phyloP scores from a whole-genome alignment of 2,329 filamentous ascomycete genomes.

The Cladosporium cucumerinum region DNA sequence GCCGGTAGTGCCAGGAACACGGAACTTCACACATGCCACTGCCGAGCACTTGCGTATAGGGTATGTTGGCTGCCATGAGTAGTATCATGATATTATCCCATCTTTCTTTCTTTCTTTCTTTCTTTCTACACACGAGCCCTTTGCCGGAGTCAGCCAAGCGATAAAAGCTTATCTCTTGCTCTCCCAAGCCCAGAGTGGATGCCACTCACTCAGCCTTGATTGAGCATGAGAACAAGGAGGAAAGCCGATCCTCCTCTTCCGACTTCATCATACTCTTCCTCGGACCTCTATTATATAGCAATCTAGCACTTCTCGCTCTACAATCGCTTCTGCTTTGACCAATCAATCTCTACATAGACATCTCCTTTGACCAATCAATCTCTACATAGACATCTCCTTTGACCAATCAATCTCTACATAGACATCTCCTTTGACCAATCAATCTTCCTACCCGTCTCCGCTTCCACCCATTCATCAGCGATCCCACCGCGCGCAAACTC shows the following conservation, averaged over 20 bases:
- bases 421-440: too few relatives aligned
- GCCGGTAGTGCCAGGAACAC: background rate
- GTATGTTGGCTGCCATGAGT: too few relatives aligned
- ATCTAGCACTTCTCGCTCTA: background rate
- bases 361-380: too few relatives aligned
- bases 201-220: background rate
- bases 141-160: conserved; percentile 7
- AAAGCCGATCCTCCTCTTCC: background rate
- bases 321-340: background rate
- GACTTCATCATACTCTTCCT: background rate
- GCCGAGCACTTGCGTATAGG: background rate
- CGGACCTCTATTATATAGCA: background rate
- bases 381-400: too few relatives aligned
- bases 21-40: background rate
- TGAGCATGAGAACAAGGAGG: background rate
- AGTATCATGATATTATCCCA: too few relatives aligned
- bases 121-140: background rate
- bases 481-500: background rate
- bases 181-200: background rate
- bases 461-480: background rate
- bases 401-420: too few relatives aligned
- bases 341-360: too few relatives aligned
- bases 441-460: background rate
- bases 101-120: too few relatives aligned
- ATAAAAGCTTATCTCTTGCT: background rate